A percentile compares a stretch with the other conserved stretches of the same genome.
Evolutionary conservation across 2,329 filamentous ascomycete species (phyloP).

Genomic region (Ophiostoma montium): DNA sequence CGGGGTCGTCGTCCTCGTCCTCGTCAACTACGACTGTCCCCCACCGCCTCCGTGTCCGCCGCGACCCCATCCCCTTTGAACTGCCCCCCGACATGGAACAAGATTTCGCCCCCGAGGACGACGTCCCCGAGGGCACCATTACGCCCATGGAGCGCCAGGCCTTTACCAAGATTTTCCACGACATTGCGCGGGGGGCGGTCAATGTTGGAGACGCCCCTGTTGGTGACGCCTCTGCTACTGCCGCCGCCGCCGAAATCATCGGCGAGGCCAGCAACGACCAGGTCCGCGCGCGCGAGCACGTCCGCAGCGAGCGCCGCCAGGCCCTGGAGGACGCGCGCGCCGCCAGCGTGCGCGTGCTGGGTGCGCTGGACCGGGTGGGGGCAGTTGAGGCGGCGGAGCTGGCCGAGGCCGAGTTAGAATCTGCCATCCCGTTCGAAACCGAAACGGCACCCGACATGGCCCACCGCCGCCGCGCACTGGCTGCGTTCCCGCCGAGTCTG

Average conservation of each 20-base stretch:
- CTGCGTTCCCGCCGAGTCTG: constrained; percentile 27
- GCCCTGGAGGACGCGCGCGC: neutral
- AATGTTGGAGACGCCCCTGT: too few relatives aligned
- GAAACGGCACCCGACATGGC: neutral
- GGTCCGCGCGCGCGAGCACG: constrained; percentile 1
- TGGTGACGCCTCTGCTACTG: too few relatives aligned
- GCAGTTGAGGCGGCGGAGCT: too few relatives aligned
- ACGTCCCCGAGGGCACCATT: constrained; percentile 31
- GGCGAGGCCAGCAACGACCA: constrained; percentile 1
- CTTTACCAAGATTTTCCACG: constrained; percentile 42
- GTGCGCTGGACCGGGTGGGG: neutral
- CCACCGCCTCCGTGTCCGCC: neutral
- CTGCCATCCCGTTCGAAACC: neutral
- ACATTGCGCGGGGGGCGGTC: constrained; percentile 34
- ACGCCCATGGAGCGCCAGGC: constrained; percentile 37
- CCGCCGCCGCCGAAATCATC: constrained; percentile 12
- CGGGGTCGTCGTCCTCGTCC: neutral
- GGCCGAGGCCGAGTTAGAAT: neutral
- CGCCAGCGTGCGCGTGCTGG: neutral
- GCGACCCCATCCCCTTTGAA: constrained; percentile 38
- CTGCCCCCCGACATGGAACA: constrained; percentile 23
- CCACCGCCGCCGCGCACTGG: constrained; percentile 21
- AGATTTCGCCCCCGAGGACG: constrained; percentile 9
- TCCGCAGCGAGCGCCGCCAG: constrained; percentile 8
- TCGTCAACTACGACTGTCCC: neutral